Base-by-base conservation (phyloP, 306 rosid genomes). In the Corylus avellana region DNA sequence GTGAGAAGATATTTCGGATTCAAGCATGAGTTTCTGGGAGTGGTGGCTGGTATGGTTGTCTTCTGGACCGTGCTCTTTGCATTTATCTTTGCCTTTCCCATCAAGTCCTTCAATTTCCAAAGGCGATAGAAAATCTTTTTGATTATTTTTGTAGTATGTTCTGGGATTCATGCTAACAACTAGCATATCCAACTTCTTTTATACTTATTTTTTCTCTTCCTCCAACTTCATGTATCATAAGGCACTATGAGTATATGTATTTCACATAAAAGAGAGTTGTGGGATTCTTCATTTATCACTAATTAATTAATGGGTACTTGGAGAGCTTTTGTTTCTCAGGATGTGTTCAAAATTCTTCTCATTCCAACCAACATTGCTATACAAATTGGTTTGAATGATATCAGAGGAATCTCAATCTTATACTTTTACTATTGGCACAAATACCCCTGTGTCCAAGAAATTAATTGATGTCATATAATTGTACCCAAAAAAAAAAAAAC, bases 91-190 rank as follows among this genome's bases (percentile, higher is more conserved):
- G 84, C 91, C 47, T 73, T 85, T 47, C 74, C 86, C 8, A 78
- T 88, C 13, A 79, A 44, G 56, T 32, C 10, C 0, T 71, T 88
- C 10, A 88, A 88, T 75, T 88, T 88, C 78, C 88, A 88, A 37
- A 81, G 55, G 57, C 54, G 87, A 42, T 86, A 86, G 79, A 2
- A 25, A 14, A 42, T 20, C 32, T 16, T 51, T 12, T 20, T 22
- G 22, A 44, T 14, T 59, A 6, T 16, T 46, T 4, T 12, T 11
- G 37, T 7, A 3, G 16, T 42, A 25, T 12, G 39, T 75, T 63
- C 32, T 16, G 14, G 20, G 70, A 64, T 32, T 64, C 16, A 64
- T 64, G 48, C 70, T 35, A 64, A 29, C 12, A 7, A 32, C 48
- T 12, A 14, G 70, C 47, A 59, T 20, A 17, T 11, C 17, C 17